Evolutionary conservation across 2,329 filamentous ascomycete species (phyloP).

Genomic region (Arthrobotrys sphaeroides): DNA sequence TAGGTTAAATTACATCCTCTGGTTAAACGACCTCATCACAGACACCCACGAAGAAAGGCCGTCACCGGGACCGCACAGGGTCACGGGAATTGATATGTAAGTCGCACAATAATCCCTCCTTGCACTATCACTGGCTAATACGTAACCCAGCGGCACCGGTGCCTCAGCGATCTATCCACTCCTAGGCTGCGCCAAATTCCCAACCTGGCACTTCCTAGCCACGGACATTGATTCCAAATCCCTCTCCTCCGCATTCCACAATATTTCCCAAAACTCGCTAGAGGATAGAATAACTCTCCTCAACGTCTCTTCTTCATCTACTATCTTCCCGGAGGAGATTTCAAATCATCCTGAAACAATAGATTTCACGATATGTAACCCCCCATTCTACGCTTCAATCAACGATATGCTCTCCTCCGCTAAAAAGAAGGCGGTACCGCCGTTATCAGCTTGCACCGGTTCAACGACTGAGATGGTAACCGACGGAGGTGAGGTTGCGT

Average conservation of each 20-base stretch:
- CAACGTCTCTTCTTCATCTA: constrained; percentile 6
- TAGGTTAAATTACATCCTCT: constrained; percentile 88
- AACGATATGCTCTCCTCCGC: constrained; percentile 75
- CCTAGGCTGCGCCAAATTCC: constrained; percentile 65
- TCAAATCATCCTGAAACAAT: constrained; percentile 62
- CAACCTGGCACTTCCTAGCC: constrained; percentile 31
- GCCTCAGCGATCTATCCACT: constrained; percentile 92
- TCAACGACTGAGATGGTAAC: constrained; percentile 84
- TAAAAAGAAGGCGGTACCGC: constrained; percentile 71
- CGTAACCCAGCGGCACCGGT: constrained; percentile 74
- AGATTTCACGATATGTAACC: constrained; percentile 92
- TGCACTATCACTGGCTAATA: neutral
- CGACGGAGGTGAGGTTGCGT: constrained; percentile 77
- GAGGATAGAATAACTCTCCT: constrained; percentile 26
- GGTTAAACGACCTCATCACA: constrained; percentile 78
- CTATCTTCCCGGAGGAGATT: constrained; percentile 19
- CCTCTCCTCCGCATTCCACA: constrained; percentile 20
- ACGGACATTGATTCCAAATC: constrained; percentile 52
- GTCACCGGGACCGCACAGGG: constrained; percentile 65
- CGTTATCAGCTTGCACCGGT: constrained; percentile 75
- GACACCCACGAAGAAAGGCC: constrained; percentile 69
- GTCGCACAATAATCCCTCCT: neutral
- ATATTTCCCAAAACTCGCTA: constrained; percentile 21
- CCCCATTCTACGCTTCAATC: constrained; percentile 86
- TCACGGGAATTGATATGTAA: constrained; percentile 79